Evolutionary conservation across 2,329 filamentous ascomycete species (phyloP).

Genomic region (Thermomyces lanuginosus): DNA sequence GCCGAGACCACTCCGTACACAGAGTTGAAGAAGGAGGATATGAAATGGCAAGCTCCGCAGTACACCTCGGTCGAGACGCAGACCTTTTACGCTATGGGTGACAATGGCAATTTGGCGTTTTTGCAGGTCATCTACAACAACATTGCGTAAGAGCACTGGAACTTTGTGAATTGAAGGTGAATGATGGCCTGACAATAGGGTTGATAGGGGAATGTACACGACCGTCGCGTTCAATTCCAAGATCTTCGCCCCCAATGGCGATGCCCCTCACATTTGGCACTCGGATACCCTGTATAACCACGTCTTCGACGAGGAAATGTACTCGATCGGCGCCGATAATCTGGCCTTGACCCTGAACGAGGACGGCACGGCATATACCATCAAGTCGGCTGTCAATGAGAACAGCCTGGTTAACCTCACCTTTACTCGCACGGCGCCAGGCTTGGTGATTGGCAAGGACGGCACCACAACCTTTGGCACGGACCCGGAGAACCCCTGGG

Average conservation of each 20-base stretch:
- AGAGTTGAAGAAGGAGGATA: conserved; percentile 57
- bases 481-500: conserved; percentile 75
- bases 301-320: conserved; percentile 70
- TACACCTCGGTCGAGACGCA: conserved; percentile 88
- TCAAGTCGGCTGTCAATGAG: conserved; percentile 79
- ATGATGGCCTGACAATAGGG: conserved; percentile 4
- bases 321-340: conserved; percentile 71
- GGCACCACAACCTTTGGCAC: conserved; percentile 77
- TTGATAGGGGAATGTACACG: conserved; percentile 70
- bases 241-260: conserved; percentile 61
- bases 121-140: conserved; percentile 96
- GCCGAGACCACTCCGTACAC: conserved; percentile 63
- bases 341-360: conserved; percentile 72
- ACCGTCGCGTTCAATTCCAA: conserved; percentile 92
- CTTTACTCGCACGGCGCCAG: conserved; percentile 57
- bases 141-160: conserved; percentile 52
- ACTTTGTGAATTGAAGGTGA: conserved; percentile 3
- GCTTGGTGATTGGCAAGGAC: conserved; percentile 69
- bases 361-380: conserved; percentile 64
- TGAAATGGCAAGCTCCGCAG: conserved; percentile 69
- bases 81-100: conserved; percentile 76
- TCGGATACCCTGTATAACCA: conserved; percentile 63
- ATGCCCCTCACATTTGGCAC: conserved; percentile 65
- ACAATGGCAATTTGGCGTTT: conserved; percentile 60
- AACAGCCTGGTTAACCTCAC: conserved; percentile 72